Conservation (phyloP, 352 stramenopile genomes). For the Globisporangium cylindrosporum region DNA sequence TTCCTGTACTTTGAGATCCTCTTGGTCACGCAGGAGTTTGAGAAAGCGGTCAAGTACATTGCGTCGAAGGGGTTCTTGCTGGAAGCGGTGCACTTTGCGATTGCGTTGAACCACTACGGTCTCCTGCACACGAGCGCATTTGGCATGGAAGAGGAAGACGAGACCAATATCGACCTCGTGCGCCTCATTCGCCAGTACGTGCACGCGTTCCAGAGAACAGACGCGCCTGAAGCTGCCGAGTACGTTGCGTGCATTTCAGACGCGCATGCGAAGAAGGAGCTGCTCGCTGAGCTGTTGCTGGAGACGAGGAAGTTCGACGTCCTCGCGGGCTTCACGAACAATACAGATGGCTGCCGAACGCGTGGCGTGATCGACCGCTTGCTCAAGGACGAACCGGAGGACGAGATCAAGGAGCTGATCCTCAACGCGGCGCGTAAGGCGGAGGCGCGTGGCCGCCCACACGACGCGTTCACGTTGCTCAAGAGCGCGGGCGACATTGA, state of each 20-base stretch:
- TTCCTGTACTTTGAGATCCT: conserved; percentile 85
- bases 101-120: conserved; percentile 79
- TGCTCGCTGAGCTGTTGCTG: conserved; percentile 70
- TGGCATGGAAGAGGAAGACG: conserved; percentile 57
- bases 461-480: conserved; percentile 75
- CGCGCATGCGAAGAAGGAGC: conserved; percentile 55
- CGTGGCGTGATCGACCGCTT: conserved; percentile 71
- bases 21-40: conserved; percentile 75
- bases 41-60: conserved; percentile 80
- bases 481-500: conserved; percentile 82
- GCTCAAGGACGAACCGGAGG: conserved; percentile 66
- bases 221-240: conserved; percentile 73
- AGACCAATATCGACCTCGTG: conserved; percentile 57
- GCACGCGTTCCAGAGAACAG: conserved; percentile 76
- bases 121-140: conserved; percentile 60
- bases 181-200: conserved; percentile 84
- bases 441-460: conserved; percentile 58
- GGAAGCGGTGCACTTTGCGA: conserved; percentile 78
- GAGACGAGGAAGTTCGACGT: conserved; percentile 82
- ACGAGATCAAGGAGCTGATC: conserved; percentile 77
- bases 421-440: conserved; percentile 71
- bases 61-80: conserved; percentile 71
- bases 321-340: conserved; percentile 76
- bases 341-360: conserved; percentile 79
- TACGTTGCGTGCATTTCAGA: conserved; percentile 78